phyloP scores from a whole-genome alignment of 306 rosid species.

The Hippophae rhamnoides region DNA sequence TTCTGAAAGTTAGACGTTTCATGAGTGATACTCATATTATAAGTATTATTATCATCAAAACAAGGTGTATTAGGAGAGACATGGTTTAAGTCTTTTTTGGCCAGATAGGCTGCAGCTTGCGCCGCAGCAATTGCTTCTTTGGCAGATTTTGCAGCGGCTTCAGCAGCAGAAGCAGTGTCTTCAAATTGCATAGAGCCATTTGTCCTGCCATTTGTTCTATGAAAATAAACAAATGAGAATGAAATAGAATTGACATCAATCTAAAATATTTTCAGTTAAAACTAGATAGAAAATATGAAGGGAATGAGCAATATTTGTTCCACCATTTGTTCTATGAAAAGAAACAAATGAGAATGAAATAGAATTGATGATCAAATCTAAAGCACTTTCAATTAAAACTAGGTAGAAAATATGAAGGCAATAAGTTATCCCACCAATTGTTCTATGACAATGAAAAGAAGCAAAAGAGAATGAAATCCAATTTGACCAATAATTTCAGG shows the following conservation, averaged over 20 bases:
- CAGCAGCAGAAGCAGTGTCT: conserved; percentile 66
- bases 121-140: conserved; percentile 86
- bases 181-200: conserved; percentile 29
- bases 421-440: no score
- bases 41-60: conserved; percentile 12
- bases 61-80: conserved; percentile 27
- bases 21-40: conserved; percentile 15
- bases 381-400: background rate
- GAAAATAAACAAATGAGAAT: conserved; percentile 15
- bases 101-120: conserved; percentile 83
- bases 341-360: no score
- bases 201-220: conserved; percentile 29
- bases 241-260: background rate
- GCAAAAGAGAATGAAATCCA: no score
- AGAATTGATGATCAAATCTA: background rate
- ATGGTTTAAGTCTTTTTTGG: conserved; percentile 42
- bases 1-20: conserved; percentile 21
- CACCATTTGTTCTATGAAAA: no score
- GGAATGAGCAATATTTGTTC: background rate
- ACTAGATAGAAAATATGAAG: background rate
- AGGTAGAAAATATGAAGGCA: background rate
- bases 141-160: conserved; percentile 86
- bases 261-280: background rate
- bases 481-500: no score
- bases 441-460: no score